Evolutionary conservation across 768 basidiomycete genomes (phyloP), one percentile per base, ranked within the genome.

Genomic region (Psilocybe subaeruginosa): DNA sequence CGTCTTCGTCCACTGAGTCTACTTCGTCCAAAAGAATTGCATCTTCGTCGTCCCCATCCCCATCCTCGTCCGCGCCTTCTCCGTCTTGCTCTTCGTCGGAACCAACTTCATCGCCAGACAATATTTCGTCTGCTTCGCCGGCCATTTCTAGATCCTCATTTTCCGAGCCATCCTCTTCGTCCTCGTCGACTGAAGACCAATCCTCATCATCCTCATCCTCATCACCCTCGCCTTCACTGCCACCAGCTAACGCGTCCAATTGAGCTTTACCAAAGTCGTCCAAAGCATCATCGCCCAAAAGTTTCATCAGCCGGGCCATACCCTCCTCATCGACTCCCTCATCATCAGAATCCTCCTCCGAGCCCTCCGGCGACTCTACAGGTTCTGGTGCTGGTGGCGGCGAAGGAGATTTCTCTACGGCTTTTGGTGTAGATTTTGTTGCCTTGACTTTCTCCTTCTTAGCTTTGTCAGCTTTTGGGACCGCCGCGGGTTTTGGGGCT

Each of bases 1-100:
- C 84, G 69, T 97, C 95, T 58, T 92, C 90, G 63, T 95, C 92
- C 12, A 93, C 80, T 16, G 81, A 83, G 16, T 88, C 87, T 5
- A 85, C 76, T 43, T 93, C 90, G 65, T 94, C 93, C 8, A 94
- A 74, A 0, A 84, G 80, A 31, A 92, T 70, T 2, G 71, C 78
- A 2, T 77, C 78, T 0, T 73, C 73, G 1, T 74, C 23, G 23
- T 23, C 23, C 23, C 23, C 73, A 5, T 65, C 72, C 1, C 66
- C 69, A 0, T 77, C 81, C 9, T 78, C 78, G 16, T 74, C 77
- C 1, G 70, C 70, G 16, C 66, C 84, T 61, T 74, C 76, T 11
- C 68, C 70, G 55, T 50, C 71, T 3, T 58, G 64, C 27, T 67
- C 67, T n/a, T 45, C 19, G 3, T 46, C 66, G 2, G 74, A 79